Conservation (phyloP, 2,329 filamentous ascomycete genomes). For the Aspergillus eucalypticola region DNA sequence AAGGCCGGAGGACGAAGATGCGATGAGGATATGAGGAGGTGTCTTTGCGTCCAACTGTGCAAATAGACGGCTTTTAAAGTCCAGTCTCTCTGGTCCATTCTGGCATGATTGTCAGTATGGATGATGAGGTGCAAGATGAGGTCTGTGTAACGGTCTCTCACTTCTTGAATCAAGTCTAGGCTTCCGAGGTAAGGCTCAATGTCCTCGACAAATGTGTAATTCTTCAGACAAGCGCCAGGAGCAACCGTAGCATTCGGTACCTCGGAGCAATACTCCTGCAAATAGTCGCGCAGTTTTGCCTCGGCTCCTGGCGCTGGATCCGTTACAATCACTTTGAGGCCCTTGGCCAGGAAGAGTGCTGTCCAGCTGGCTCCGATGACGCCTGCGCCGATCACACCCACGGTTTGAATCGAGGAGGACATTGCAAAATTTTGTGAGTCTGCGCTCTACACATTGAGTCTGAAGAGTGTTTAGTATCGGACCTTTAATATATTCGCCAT, state of each 20-base stretch:
- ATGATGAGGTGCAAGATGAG: too few species aligned
- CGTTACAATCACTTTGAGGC: constrained; percentile 44
- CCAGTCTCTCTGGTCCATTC: constrained; percentile 2
- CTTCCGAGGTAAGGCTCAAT: background rate
- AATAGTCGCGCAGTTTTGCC: constrained; percentile 27
- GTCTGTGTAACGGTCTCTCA: background rate
- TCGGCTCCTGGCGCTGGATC: constrained; percentile 43
- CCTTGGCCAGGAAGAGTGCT: constrained; percentile 42
- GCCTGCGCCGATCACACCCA: constrained; percentile 39
- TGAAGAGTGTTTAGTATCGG: too few species aligned
- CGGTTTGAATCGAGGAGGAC: constrained; percentile 28
- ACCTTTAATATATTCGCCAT: too few species aligned
- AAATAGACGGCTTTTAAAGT: constrained; percentile 20
- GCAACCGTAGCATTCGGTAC: background rate
- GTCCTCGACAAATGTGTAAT: background rate
- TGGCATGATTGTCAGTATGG: background rate
- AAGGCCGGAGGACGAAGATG: constrained; percentile 20
- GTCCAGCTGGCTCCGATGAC: constrained; percentile 47
- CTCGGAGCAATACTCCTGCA: constrained; percentile 13
- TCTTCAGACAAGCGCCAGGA: background rate
- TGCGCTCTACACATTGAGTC: too few species aligned
- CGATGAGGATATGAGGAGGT: constrained; percentile 14
- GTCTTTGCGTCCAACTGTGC: constrained; percentile 21
- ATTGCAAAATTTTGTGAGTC: background rate
- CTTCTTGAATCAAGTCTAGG: background rate